Evolutionary conservation across 495 filamentous ascomycete genomes (phyloP).

Genomic region (Niebla homalea): DNA sequence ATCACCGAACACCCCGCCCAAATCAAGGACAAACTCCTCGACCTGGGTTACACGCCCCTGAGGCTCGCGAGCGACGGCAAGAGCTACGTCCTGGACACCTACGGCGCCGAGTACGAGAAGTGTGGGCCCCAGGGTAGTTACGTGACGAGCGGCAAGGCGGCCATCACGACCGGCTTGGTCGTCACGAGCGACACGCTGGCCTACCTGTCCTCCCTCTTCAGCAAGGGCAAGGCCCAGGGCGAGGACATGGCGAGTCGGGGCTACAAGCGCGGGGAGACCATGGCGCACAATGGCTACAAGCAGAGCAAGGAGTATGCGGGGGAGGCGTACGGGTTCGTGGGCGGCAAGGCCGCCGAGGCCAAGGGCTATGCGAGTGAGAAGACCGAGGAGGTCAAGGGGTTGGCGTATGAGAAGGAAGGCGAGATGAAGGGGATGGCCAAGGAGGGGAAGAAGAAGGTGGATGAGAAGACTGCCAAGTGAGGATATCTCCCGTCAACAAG

Average conservation of each 20-base stretch:
- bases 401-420: constrained; percentile 37
- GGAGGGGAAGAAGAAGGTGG: constrained; percentile 1
- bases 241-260: constrained; percentile 46
- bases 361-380: constrained; percentile 8
- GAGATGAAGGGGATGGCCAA: constrained; percentile 21
- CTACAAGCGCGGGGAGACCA: constrained; percentile 18
- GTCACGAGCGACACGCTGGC: constrained; percentile 53
- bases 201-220: constrained; percentile 42
- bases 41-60: constrained; percentile 52
- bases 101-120: constrained; percentile 64
- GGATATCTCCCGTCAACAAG: too few relatives aligned
- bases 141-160: constrained; percentile 56
- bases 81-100: constrained; percentile 61
- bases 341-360: constrained; percentile 1
- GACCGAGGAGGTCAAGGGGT: constrained; percentile 8
- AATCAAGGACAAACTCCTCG: constrained; percentile 52
- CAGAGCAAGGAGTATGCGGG: not conserved
- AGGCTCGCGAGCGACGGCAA: constrained; percentile 53
- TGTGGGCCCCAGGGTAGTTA: constrained; percentile 39
- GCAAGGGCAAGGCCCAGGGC: constrained; percentile 46
- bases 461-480: not conserved
- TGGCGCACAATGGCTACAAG: constrained; percentile 5
- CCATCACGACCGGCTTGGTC: constrained; percentile 58
- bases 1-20: constrained; percentile 78
- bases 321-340: not conserved